Conservation (phyloP, 352 stramenopile species). For the Phytophthora boehmeriae region DNA sequence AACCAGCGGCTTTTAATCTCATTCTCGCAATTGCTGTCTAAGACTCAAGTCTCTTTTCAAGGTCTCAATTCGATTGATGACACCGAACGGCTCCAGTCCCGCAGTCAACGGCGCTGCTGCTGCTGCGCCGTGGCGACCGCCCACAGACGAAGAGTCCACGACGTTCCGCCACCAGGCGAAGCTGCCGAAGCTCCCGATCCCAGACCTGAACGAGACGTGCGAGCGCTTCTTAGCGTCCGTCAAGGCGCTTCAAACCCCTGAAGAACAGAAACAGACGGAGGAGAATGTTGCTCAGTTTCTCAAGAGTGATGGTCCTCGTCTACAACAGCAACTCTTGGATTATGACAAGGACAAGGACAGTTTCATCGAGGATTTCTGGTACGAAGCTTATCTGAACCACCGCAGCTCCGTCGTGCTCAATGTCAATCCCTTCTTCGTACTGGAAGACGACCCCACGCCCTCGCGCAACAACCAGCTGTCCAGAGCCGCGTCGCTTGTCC, state of each 20-base stretch:
- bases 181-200: constrained; percentile 89
- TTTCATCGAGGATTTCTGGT: constrained; percentile 96
- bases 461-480: constrained; percentile 90
- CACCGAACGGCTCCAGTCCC: constrained; percentile 16
- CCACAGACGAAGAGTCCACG: constrained; percentile 44
- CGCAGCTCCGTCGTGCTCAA: constrained; percentile 94
- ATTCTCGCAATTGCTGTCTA: neutral
- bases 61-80: constrained; percentile 15
- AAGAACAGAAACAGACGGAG: constrained; percentile 63
- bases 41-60: neutral
- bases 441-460: constrained; percentile 91
- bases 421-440: constrained; percentile 96
- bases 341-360: constrained; percentile 80
- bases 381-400: constrained; percentile 94
- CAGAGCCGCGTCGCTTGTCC: constrained; percentile 89
- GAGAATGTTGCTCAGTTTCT: constrained; percentile 68
- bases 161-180: constrained; percentile 77
- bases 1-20: too few relatives aligned
- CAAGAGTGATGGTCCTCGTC: constrained; percentile 63
- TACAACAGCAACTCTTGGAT: constrained; percentile 73
- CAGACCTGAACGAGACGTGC: constrained; percentile 80
- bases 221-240: constrained; percentile 79
- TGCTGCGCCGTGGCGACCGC: constrained; percentile 22
- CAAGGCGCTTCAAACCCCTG: constrained; percentile 71
- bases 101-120: neutral